Evolutionary conservation across 2,329 filamentous ascomycete species (phyloP).

Genomic region (Curvularia spicifera): DNA sequence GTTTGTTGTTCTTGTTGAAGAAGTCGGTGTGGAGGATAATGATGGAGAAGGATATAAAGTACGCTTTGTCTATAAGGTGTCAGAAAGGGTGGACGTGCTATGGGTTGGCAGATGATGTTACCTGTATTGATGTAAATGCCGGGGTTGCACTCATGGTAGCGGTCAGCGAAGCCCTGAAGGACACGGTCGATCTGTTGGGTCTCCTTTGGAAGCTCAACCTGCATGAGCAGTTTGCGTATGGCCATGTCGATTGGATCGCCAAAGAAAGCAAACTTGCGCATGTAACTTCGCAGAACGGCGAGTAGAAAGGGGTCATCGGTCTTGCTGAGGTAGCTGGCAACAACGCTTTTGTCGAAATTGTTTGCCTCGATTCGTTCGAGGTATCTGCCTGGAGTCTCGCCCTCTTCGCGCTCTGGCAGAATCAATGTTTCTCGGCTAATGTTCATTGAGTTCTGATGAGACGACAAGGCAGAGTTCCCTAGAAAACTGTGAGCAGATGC

Average conservation of each 20-base stretch:
- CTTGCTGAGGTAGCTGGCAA: conserved; percentile 85
- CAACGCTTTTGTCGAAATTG: conserved; percentile 76
- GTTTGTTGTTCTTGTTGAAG: conserved; percentile 99
- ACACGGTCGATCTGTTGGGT: conserved; percentile 98
- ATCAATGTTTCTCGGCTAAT: conserved; percentile 72
- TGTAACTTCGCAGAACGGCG: conserved; percentile 88
- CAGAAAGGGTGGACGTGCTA: conserved; percentile 16
- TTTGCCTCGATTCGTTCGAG: conserved; percentile 81
- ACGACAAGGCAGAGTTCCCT: conserved; percentile 73
- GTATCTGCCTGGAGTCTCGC: conserved; percentile 90
- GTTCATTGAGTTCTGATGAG: conserved; percentile 84
- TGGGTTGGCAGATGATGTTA: conserved; percentile 37
- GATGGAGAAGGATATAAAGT: conserved; percentile 96
- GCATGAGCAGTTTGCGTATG: conserved; percentile 92
- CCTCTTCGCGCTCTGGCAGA: conserved; percentile 80
- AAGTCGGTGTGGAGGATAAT: conserved; percentile 96
- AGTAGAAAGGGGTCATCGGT: conserved; percentile 83
- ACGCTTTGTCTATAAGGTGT: conserved; percentile 75
- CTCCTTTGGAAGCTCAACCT: conserved; percentile 93
- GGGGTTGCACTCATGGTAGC: conserved; percentile 98
- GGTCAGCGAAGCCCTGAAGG: conserved; percentile 90
- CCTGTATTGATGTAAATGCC: conserved; percentile 85
- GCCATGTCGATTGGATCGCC: conserved; percentile 98
- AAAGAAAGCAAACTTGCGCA: conserved; percentile 93
- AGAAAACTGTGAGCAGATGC: conserved; percentile 65